phyloP scores from a whole-genome alignment of 768 basidiomycete genomes.

The Cyclocybe cylindracea region DNA sequence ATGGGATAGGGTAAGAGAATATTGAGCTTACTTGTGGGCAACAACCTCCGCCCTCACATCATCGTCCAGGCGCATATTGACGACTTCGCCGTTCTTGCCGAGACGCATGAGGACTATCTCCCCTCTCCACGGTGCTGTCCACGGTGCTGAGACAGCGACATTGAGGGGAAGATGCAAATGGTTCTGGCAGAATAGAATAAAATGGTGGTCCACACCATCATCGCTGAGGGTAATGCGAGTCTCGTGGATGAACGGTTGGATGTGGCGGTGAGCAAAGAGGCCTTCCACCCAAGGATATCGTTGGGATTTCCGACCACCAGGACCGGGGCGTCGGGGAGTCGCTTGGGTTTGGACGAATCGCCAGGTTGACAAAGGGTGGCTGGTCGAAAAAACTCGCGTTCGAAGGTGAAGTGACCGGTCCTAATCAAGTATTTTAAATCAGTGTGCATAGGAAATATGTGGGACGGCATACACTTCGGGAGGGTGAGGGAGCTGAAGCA shows the following conservation, averaged over 20 bases:
- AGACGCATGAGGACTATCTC: neutral
- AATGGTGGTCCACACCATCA: neutral
- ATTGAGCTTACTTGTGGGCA: no score
- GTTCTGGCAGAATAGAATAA: neutral
- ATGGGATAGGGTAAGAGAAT: no score
- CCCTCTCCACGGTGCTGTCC: neutral
- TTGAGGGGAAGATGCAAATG: constrained; percentile 1
- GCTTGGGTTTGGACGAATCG: neutral
- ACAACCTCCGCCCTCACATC: neutral
- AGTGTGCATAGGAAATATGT: neutral
- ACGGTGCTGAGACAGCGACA: no score
- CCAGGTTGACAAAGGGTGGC: neutral
- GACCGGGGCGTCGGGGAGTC: neutral
- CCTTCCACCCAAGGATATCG: constrained; percentile 2
- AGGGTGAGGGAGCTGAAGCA: neutral
- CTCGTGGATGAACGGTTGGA: neutral
- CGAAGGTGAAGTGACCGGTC: neutral
- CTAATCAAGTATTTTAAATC: neutral
- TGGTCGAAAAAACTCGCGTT: neutral
- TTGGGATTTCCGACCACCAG: neutral
- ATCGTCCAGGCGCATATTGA: neutral
- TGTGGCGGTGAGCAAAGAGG: neutral
- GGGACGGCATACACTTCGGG: neutral
- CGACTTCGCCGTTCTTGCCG: neutral
- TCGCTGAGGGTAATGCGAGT: neutral